phyloP scores from a whole-genome alignment of 139 green algal genomes.

The Ettlia oleoabundans region DNA sequence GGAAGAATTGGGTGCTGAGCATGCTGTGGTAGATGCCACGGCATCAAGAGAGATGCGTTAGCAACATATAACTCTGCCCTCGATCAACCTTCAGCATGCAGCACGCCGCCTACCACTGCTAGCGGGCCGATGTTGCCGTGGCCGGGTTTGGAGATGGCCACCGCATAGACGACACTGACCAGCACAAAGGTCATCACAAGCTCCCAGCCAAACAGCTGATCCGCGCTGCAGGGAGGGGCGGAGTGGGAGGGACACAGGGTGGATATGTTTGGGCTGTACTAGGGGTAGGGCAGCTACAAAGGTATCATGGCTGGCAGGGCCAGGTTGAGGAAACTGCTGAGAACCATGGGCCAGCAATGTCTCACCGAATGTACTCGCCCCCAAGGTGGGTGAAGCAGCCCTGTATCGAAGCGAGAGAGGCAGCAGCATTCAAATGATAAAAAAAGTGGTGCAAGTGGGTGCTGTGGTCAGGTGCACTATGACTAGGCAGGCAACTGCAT shows the following conservation, averaged over 20 bases:
- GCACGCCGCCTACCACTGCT: conserved; percentile 41
- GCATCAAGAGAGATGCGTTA: too few relatives aligned
- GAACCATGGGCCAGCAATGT: too few relatives aligned
- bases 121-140: conserved; percentile 56
- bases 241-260: too few relatives aligned
- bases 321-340: too few relatives aligned
- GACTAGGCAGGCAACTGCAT: neutral
- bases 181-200: conserved; percentile 58
- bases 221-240: too few relatives aligned
- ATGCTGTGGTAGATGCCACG: neutral
- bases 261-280: too few relatives aligned
- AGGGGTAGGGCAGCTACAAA: too few relatives aligned
- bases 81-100: too few relatives aligned
- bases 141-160: conserved; percentile 52
- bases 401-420: neutral
- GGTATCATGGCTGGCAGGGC: too few relatives aligned
- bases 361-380: conserved; percentile 49
- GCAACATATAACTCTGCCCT: too few relatives aligned
- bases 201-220: conserved; percentile 74
- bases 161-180: conserved; percentile 69
- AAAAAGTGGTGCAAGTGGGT: neutral
- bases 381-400: conserved; percentile 39
- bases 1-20: too few relatives aligned
- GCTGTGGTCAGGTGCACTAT: neutral
- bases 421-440: neutral